phyloP scores from a whole-genome alignment of 768 basidiomycete genomes.

The Arthromyces matolae region DNA sequence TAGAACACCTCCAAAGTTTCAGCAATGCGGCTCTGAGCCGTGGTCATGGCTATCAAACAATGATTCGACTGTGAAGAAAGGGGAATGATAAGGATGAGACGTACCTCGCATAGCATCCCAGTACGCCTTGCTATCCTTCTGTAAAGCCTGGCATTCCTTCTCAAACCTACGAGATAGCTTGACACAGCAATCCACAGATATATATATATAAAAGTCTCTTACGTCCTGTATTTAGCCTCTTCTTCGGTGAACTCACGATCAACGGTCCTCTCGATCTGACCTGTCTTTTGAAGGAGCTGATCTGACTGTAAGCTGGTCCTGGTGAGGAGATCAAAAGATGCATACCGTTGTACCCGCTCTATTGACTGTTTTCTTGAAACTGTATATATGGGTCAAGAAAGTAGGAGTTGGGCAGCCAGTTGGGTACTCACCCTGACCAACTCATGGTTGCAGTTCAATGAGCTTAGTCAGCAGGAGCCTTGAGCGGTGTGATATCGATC shows the following conservation, averaged over 20 bases:
- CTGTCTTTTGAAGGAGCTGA: slow-evolving; percentile 95
- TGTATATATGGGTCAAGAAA: slow-evolving; percentile 25
- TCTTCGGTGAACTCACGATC: slow-evolving; percentile 93
- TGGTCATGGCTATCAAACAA: slow-evolving; percentile 98
- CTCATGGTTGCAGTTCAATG: slow-evolving; percentile 20
- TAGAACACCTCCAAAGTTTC: slow-evolving; percentile 95
- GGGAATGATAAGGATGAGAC: too few relatives aligned
- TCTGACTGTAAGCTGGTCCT: slow-evolving; percentile 14
- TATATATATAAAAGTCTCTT: slow-evolving; percentile 33
- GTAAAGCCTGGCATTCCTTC: slow-evolving; percentile 90
- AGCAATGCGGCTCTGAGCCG: slow-evolving; percentile 88
- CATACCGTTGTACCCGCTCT: slow-evolving; percentile 86
- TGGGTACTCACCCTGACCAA: slow-evolving; percentile 26
- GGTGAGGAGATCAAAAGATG: slow-evolving; percentile 7
- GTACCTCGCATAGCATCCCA: slow-evolving; percentile 91
- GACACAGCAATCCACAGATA: slow-evolving; percentile 1
- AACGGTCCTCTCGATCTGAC: slow-evolving; percentile 93
- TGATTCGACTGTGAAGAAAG: too few relatives aligned
- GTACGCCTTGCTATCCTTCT: slow-evolving; percentile 94
- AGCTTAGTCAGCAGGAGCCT: slow-evolving; percentile 15
- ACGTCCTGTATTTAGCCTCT: slow-evolving; percentile 88
- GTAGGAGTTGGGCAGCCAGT: not conserved
- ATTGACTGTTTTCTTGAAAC: slow-evolving; percentile 92
- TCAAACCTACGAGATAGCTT: slow-evolving; percentile 66
- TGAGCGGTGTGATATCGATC: not conserved